phyloP scores from a whole-genome alignment of 305 asterid species.

The Fraxinus latifolia region DNA sequence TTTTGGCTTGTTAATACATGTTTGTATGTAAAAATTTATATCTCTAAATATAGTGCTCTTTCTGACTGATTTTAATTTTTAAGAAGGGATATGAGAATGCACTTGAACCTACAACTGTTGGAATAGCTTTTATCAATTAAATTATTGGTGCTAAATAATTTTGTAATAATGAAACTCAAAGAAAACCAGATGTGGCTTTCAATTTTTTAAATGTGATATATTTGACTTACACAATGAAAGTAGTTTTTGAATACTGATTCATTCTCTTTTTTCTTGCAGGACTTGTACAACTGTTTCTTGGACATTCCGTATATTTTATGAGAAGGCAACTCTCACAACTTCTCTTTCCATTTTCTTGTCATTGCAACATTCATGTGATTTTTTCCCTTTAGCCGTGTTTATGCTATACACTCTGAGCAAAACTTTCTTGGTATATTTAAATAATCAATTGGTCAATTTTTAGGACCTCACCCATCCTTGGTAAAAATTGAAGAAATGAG shows the following conservation, averaged over 20 bases:
- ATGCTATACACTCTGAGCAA: not conserved
- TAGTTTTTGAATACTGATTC: slow-evolving; percentile 14
- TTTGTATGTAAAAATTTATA: slow-evolving; percentile 1
- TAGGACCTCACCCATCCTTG: not conserved
- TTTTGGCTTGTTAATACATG: not conserved
- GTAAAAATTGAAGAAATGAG: slow-evolving; percentile 12
- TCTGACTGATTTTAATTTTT: slow-evolving; percentile 16
- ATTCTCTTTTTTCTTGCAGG: slow-evolving; percentile 44
- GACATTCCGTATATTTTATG: slow-evolving; percentile 97
- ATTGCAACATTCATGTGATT: not conserved
- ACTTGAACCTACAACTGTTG: not conserved
- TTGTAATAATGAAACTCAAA: not conserved
- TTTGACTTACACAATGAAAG: not conserved
- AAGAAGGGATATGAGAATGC: slow-evolving; percentile 11
- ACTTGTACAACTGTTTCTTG: slow-evolving; percentile 99
- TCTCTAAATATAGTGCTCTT: not conserved
- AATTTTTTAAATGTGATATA: not conserved
- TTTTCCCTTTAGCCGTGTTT: slow-evolving; percentile 1
- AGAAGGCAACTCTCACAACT: slow-evolving; percentile 56
- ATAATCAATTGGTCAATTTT: not conserved
- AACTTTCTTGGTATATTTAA: not conserved
- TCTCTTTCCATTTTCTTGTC: slow-evolving; percentile 11
- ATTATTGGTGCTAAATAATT: not conserved
- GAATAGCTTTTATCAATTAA: not conserved
- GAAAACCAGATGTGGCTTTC: not conserved